Percentiles rank a stretch among this genome's conserved stretches.
These are phyloP conservation scores for Aspergillus egyptiacus DNA, from an alignment of 495 filamentous ascomycete species.

Conservation along the genomic window DNA sequence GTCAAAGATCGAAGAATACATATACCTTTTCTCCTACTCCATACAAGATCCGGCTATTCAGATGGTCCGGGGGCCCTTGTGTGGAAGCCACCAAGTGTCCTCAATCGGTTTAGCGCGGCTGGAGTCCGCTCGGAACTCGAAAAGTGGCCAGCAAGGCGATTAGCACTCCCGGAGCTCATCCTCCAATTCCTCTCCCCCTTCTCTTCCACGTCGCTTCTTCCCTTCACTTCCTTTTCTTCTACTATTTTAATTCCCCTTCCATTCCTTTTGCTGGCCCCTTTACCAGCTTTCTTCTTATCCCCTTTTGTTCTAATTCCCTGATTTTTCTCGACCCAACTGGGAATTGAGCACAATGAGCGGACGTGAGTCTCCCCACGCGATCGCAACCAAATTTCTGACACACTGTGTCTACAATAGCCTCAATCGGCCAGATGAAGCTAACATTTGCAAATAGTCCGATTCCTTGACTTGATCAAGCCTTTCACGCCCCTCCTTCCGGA, in stretches of 20 bases:
- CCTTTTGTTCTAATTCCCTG: slow-evolving; percentile 4
- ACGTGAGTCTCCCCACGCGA: slow-evolving; percentile 40
- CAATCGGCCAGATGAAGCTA: slow-evolving; percentile 27
- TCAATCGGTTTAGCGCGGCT: slow-evolving; percentile 38
- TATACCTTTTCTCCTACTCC: neutral
- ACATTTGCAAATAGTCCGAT: slow-evolving; percentile 65
- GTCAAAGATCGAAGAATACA: too few species aligned
- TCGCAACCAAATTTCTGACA: slow-evolving; percentile 27
- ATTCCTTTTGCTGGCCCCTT: slow-evolving; percentile 51
- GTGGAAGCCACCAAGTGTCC: slow-evolving; percentile 41
- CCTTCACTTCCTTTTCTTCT: slow-evolving; percentile 28
- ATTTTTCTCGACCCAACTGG: slow-evolving; percentile 26
- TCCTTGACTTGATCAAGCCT: slow-evolving; percentile 98
- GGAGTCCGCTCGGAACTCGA: slow-evolving; percentile 20
- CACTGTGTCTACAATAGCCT: slow-evolving; percentile 20
- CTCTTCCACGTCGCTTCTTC: slow-evolving; percentile 28
- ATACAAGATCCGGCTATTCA: neutral
- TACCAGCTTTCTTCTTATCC: slow-evolving; percentile 42
- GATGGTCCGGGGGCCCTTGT: neutral
- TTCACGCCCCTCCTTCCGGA: slow-evolving; percentile 98
- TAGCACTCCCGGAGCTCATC: slow-evolving; percentile 13
- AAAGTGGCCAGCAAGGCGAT: slow-evolving; percentile 41
- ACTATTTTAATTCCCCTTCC: slow-evolving; percentile 33
- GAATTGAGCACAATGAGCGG: slow-evolving; percentile 43
- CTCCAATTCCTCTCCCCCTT: slow-evolving; percentile 32